These are phyloP conservation scores for Alopecurus myosuroides DNA, from an alignment of 176 grass and related monocot genomes.

Conservation along the genomic window DNA sequence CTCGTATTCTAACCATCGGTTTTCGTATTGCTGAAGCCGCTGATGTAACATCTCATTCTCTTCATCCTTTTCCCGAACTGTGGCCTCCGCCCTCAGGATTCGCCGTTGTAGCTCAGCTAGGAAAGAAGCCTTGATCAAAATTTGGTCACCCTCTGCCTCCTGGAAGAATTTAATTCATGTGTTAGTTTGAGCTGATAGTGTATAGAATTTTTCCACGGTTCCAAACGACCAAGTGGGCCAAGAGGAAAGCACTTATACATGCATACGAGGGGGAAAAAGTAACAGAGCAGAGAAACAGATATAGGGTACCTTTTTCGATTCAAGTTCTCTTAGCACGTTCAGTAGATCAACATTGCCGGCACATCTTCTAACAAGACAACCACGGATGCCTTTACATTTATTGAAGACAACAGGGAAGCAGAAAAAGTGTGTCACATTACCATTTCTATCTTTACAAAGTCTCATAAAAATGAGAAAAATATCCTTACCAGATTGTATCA, in stretches of 20 bases:
- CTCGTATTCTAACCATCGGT: conserved; percentile 83
- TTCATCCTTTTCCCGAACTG: conserved; percentile 77
- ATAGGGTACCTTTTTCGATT: conserved; percentile 58
- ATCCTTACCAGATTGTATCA: conserved; percentile 81
- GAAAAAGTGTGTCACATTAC: neutral
- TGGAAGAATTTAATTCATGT: conserved; percentile 26
- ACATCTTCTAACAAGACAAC: conserved; percentile 75
- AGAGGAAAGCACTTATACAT: conserved; percentile 18
- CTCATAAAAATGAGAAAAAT: neutral
- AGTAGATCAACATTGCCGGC: conserved; percentile 64
- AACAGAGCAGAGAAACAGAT: neutral
- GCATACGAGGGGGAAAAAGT: neutral
- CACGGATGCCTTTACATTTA: conserved; percentile 61
- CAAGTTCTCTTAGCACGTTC: conserved; percentile 52
- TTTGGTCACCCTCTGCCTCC: conserved; percentile 70
- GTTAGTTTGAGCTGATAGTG: neutral
- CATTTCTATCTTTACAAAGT: conserved; percentile 1
- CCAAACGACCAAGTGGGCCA: neutral
- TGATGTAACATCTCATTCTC: conserved; percentile 89
- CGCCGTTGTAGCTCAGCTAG: conserved; percentile 82
- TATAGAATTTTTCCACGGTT: neutral
- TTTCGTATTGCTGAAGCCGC: conserved; percentile 81
- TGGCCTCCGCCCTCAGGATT: conserved; percentile 62
- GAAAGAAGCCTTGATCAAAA: conserved; percentile 76
- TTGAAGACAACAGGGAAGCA: conserved; percentile 7